phyloP scores from a whole-genome alignment of 1,139 yeast species.

The Dujonia santamariae region DNA sequence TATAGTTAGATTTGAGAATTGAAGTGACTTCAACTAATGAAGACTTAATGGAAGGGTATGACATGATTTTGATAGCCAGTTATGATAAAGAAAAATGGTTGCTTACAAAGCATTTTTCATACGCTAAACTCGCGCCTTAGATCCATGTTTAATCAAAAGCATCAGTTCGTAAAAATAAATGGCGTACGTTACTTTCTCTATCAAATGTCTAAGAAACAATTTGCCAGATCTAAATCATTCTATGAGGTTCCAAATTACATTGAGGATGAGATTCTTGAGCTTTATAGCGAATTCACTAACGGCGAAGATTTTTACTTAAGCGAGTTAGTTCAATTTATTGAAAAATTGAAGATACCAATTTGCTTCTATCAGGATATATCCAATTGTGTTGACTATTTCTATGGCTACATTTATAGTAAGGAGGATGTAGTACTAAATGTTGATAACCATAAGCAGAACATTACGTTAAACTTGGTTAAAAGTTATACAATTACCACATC shows the following conservation, averaged over 20 bases:
- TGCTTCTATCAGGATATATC: slow-evolving; percentile 34
- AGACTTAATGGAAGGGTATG: slow-evolving; percentile 22
- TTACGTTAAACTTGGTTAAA: slow-evolving; percentile 25
- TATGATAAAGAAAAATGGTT: too few relatives aligned
- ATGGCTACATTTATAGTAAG: slow-evolving; percentile 20
- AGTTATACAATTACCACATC: slow-evolving; percentile 29
- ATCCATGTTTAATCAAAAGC: too few relatives aligned
- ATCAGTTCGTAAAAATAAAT: too few relatives aligned
- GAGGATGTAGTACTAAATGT: slow-evolving; percentile 1
- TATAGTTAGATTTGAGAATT: slow-evolving; percentile 18
- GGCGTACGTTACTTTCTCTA: neutral
- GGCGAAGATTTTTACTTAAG: slow-evolving; percentile 30
- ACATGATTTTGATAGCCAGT: too few relatives aligned
- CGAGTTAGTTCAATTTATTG: slow-evolving; percentile 25
- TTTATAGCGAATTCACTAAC: slow-evolving; percentile 23
- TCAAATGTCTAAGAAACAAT: slow-evolving; percentile 5
- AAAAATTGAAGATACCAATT: slow-evolving; percentile 24
- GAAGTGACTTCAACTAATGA: slow-evolving; percentile 28
- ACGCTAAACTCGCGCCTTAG: too few relatives aligned
- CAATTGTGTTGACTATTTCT: slow-evolving; percentile 33
- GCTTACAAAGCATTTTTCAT: too few relatives aligned
- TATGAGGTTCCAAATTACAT: slow-evolving; percentile 15
- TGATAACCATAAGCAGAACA: slow-evolving; percentile 18
- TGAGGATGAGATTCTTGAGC: slow-evolving; percentile 35
- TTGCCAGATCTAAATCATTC: slow-evolving; percentile 11